Conservation (phyloP, 2,329 filamentous ascomycete species). For the Sporothrix phasma region DNA sequence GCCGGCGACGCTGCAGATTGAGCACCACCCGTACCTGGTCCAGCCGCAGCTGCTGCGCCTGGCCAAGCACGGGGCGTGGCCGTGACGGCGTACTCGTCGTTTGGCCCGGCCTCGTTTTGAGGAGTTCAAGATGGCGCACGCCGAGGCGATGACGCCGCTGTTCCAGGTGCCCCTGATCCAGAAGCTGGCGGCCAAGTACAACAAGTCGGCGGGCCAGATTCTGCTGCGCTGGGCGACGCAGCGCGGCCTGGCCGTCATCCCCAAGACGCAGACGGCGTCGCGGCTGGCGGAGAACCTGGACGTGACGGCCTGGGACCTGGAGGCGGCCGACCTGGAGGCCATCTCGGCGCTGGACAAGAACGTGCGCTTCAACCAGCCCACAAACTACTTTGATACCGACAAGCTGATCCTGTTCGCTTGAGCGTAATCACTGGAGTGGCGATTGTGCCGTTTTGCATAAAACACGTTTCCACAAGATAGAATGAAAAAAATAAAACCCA, state of each 20-base stretch:
- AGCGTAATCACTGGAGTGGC: conserved; percentile 11
- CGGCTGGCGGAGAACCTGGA: conserved; percentile 47
- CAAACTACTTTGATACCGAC: conserved; percentile 43
- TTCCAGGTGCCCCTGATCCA: conserved; percentile 59
- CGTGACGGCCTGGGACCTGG: conserved; percentile 44
- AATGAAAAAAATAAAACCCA: neutral
- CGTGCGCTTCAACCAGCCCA: conserved; percentile 52
- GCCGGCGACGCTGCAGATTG: conserved; percentile 69
- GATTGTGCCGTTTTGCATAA: neutral
- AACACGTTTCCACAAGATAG: neutral
- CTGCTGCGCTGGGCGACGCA: conserved; percentile 83
- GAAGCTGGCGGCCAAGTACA: conserved; percentile 56
- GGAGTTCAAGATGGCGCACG: conserved; percentile 63
- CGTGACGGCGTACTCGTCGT: conserved; percentile 76
- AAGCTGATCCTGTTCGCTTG: conserved; percentile 50
- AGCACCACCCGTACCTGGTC: conserved; percentile 82
- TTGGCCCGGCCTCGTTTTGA: conserved; percentile 71
- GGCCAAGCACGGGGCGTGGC: conserved; percentile 56
- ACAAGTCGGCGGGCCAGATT: conserved; percentile 68
- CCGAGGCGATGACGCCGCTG: conserved; percentile 47
- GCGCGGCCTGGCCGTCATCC: conserved; percentile 69
- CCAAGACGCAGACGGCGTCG: conserved; percentile 47
- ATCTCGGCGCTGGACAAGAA: conserved; percentile 45
- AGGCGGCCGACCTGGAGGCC: conserved; percentile 43
- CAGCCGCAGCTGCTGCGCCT: conserved; percentile 62